phyloP scores from a whole-genome alignment of 1,284 basidiomycete genomes.

The Schizophyllum amplum region DNA sequence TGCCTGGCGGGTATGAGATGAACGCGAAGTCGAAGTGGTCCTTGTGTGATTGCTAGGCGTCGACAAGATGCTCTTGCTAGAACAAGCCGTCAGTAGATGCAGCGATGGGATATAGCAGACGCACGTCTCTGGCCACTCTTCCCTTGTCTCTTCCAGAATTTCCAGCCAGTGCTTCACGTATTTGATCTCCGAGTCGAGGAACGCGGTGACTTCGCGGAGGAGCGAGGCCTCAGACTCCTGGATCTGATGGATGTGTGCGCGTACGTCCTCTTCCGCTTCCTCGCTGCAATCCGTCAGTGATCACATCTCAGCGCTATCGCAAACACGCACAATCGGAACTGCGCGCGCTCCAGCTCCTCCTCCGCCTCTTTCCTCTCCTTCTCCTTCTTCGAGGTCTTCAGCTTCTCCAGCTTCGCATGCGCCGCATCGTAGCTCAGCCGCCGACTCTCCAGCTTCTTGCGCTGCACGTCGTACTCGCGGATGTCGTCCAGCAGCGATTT shows the following conservation, averaged over 20 bases:
- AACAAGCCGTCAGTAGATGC: neutral
- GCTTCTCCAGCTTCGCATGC: constrained; percentile 52
- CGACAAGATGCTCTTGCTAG: neutral
- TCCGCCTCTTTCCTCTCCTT: constrained; percentile 69
- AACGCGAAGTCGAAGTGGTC: neutral
- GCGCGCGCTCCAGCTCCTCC: constrained; percentile 64
- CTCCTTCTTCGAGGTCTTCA: constrained; percentile 59
- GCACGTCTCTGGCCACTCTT: constrained; percentile 57
- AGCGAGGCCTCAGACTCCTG: constrained; percentile 71
- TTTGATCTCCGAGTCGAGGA: constrained; percentile 67
- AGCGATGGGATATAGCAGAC: constrained; percentile 15
- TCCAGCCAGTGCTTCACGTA: constrained; percentile 68
- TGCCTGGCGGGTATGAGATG: neutral
- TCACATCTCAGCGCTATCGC: neutral
- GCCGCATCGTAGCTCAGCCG: constrained; percentile 76
- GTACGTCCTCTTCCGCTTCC: constrained; percentile 74
- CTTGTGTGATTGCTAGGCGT: constrained; percentile 2
- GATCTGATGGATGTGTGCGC: constrained; percentile 64
- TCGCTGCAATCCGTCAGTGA: constrained; percentile 40
- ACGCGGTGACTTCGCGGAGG: constrained; percentile 54
- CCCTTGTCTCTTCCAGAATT: constrained; percentile 59
- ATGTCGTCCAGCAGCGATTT: constrained; percentile 56
- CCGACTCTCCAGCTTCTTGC: constrained; percentile 77
- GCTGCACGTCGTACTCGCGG: constrained; percentile 60
- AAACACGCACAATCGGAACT: constrained; percentile 61